Conservation (phyloP, 768 basidiomycete genomes). For the Fistulinella prunicolor region DNA sequence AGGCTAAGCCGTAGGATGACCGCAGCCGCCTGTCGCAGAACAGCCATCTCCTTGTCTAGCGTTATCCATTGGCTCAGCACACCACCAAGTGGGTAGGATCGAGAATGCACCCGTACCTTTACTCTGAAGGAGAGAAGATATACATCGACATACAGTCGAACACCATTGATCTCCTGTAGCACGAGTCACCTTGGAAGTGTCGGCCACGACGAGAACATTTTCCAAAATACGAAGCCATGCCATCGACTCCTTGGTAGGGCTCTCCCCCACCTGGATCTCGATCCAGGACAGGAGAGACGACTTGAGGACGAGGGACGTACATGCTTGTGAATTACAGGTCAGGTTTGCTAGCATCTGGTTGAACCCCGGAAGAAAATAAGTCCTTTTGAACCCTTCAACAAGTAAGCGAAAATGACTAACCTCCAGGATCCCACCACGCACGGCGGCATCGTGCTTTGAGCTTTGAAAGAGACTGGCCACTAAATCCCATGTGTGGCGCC, state of each 20-base stretch:
- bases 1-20: slow-evolving; percentile 38
- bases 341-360: slow-evolving; percentile 70
- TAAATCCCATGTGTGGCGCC: slow-evolving; percentile 87
- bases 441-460: slow-evolving; percentile 45
- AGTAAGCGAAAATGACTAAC: too few relatives aligned
- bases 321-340: slow-evolving; percentile 66
- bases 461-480: slow-evolving; percentile 80
- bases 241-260: slow-evolving; percentile 38
- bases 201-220: slow-evolving; percentile 53
- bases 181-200: slow-evolving; percentile 49
- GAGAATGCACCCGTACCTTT: slow-evolving; percentile 8
- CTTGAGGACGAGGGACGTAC: slow-evolving; percentile 67
- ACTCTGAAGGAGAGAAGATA: slow-evolving; percentile 27
- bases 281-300: slow-evolving; percentile 80
- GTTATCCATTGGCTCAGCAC: not conserved
- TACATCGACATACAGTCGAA: slow-evolving; percentile 49
- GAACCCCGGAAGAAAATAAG: not conserved
- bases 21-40: slow-evolving; percentile 25
- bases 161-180: slow-evolving; percentile 63
- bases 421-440: slow-evolving; percentile 65
- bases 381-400: too few relatives aligned
- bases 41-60: slow-evolving; percentile 19
- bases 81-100: too few relatives aligned
- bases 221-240: slow-evolving; percentile 67
- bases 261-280: slow-evolving; percentile 56